Evolutionary conservation across 352 stramenopile genomes (phyloP), one percentile per base, ranked within the genome.

Genomic region (Stramenopiles sp.): DNA sequence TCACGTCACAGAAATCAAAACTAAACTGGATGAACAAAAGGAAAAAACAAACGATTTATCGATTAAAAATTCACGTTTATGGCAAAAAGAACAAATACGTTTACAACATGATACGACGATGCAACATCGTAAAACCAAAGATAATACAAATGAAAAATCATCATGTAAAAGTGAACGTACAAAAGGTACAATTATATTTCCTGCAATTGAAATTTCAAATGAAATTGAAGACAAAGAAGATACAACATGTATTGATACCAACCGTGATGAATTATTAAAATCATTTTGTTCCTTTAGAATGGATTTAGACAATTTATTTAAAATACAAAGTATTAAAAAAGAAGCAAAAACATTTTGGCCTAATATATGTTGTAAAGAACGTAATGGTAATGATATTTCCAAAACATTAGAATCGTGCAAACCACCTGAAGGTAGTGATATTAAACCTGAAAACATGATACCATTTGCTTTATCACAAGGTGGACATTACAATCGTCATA

Each of bases 191-290:
- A 69, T 69, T 27, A 69, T 69, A 20, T 69, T 69, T 69, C 53
- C 53, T 69, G 53, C 53, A 27, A 69, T 69, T 69, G 53, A 69
- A 69, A 69, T 69, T 69, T 20, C 20, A 69, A 69, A 69, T 27
- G 53, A 69, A 27, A 69, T 69, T 69, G 53, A 69, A 69, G 53
- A 69, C 53, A 69, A 23, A 69, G 53, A 69, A 69, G 53, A 69
- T 69, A 69, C 53, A 23, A 69, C 53, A 23, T 69, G 53, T 27
- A 69, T 69, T 23, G 53, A 69, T 69, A 69, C 53, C 53, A 69
- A 69, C 27, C 53, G 53, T 69, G 53, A 69, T 27, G 53, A 69
- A 69, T 23, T 69, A 27, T 69, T 69, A 27, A 69, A 69, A 69
- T 69, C 53, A 27, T 69, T 69, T 27, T 69, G 53, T 69, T 69